Conservation (phyloP, 305 asterid genomes). For the Fraxinus baroniana region DNA sequence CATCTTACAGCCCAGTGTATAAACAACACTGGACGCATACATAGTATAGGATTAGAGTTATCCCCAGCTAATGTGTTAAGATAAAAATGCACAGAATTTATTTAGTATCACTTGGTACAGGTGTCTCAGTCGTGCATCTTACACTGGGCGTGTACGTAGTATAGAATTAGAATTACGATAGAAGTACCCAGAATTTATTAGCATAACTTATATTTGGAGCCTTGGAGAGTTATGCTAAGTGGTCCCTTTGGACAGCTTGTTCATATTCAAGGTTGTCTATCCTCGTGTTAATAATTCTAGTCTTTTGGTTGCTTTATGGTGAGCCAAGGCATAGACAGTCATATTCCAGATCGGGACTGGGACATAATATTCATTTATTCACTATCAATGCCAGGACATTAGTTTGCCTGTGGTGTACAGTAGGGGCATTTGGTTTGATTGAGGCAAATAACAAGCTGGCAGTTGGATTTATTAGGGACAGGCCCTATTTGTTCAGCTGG, state of each 20-base stretch:
- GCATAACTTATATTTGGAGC: neutral
- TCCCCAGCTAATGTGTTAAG: neutral
- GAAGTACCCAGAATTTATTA: neutral
- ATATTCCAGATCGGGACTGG: slow-evolving; percentile 21
- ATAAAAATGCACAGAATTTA: neutral
- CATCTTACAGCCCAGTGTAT: neutral
- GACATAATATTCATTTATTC: slow-evolving; percentile 10
- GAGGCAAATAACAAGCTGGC: slow-evolving; percentile 30
- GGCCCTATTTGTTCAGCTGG: slow-evolving; percentile 26
- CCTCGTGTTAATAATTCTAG: slow-evolving; percentile 9
- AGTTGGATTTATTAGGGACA: slow-evolving; percentile 23
- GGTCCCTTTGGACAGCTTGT: neutral
- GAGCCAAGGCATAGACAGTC: slow-evolving; percentile 7
- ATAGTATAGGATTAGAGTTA: neutral
- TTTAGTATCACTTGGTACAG: no score
- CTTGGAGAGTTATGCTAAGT: neutral
- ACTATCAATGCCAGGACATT: slow-evolving; percentile 21
- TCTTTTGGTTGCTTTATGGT: slow-evolving; percentile 8
- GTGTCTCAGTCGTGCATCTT: no score
- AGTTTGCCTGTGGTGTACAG: slow-evolving; percentile 14
- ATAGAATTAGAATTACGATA: neutral
- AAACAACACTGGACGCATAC: neutral
- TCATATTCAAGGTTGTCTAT: slow-evolving; percentile 4
- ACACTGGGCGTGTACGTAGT: no score
- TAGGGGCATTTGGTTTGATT: slow-evolving; percentile 15